Evolutionary conservation across 148 eudicot genomes (phyloP).

Genomic region (Pharnaceum exiguum): DNA sequence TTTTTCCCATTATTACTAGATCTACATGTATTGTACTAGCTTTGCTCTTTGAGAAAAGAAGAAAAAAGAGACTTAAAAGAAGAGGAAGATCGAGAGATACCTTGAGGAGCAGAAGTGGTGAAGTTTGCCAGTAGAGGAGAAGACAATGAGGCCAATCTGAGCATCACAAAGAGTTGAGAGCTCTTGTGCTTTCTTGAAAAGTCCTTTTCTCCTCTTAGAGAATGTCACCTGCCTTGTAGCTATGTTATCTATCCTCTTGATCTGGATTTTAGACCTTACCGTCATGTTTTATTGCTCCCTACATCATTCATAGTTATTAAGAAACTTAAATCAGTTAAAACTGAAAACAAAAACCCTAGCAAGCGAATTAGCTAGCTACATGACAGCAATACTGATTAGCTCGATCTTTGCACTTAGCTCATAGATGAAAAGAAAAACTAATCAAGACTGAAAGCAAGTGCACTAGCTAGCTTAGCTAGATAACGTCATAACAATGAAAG

Average conservation of each 20-base stretch:
- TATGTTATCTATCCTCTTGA: constrained; percentile 25
- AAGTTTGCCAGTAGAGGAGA: constrained; percentile 28
- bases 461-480: no score
- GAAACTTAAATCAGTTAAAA: no score
- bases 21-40: no score
- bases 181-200: constrained; percentile 34
- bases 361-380: no score
- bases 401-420: no score
- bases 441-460: no score
- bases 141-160: constrained; percentile 25
- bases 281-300: neutral
- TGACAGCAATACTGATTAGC: no score
- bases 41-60: no score
- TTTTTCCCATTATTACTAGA: no score
- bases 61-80: neutral
- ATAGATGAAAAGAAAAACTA: no score
- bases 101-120: constrained; percentile 23
- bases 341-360: no score
- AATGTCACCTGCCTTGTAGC: constrained; percentile 34
- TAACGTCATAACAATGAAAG: no score
- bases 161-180: constrained; percentile 36
- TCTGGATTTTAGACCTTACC: constrained; percentile 22
- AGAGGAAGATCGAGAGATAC: constrained; percentile 8
- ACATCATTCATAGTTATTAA: neutral
- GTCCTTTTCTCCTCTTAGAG: constrained; percentile 32